A percentile compares a stretch with the other conserved stretches of the same genome.
Conservation (phyloP, 148 eudicot species). For the Camellia granthamiana region DNA sequence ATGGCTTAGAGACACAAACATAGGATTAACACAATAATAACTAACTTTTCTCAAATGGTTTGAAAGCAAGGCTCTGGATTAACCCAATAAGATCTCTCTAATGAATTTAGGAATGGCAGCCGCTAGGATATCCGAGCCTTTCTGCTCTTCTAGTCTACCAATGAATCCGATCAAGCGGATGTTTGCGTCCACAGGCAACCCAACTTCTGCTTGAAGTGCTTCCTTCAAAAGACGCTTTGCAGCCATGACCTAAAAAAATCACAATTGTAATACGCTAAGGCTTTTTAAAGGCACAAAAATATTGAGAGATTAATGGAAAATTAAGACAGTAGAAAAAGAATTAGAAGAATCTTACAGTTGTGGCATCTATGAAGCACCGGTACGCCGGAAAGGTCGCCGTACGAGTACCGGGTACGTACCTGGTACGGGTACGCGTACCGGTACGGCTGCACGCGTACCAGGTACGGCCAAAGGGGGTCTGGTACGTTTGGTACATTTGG, state of each 20-base stretch:
- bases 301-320: neutral
- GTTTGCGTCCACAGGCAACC: conserved; percentile 68
- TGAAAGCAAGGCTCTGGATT: no score
- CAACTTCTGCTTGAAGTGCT: conserved; percentile 91
- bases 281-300: neutral
- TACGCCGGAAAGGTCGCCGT: no score
- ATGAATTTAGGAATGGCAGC: conserved; percentile 71
- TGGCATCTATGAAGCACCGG: no score
- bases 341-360: conserved; percentile 48
- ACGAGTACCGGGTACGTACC: no score
- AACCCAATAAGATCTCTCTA: conserved; percentile 14
- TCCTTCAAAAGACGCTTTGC: conserved; percentile 78
- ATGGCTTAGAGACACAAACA: no score
- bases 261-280: neutral
- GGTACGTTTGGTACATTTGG: no score
- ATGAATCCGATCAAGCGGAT: conserved; percentile 91
- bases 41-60: no score
- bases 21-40: no score
- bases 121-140: conserved; percentile 89
- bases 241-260: conserved; percentile 52
- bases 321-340: neutral
- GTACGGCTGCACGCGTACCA: no score
- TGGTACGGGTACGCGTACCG: no score
- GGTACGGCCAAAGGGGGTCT: no score
- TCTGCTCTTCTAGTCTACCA: conserved; percentile 95